phyloP scores from a whole-genome alignment of 202 grass and related monocot species.

The Bolboschoenoplectus hybrid region DNA sequence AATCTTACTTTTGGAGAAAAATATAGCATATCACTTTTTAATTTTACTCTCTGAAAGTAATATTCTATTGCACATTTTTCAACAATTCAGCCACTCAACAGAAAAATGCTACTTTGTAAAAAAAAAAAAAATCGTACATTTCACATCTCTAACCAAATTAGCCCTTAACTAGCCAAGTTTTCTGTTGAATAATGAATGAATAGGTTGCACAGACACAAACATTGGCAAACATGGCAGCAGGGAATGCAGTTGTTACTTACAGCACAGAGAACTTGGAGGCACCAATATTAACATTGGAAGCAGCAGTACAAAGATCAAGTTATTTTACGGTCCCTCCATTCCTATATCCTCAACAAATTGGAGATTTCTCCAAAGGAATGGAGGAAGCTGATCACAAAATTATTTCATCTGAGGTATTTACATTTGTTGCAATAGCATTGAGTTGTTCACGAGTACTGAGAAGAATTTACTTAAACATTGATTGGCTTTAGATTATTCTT shows the following conservation, averaged over 20 bases:
- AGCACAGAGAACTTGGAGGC: slow-evolving; percentile 71
- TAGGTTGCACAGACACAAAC: slow-evolving; percentile 82
- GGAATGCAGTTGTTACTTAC: slow-evolving; percentile 60
- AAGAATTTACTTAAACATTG: slow-evolving; percentile 8
- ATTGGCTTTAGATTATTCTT: slow-evolving; percentile 6
- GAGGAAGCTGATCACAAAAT: slow-evolving; percentile 87
- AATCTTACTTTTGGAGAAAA: slow-evolving; percentile 1
- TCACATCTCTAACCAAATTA: slow-evolving; percentile 42
- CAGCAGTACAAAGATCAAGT: slow-evolving; percentile 73
- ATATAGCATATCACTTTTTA: not conserved
- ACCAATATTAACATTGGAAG: slow-evolving; percentile 83
- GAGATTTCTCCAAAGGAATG: slow-evolving; percentile 88
- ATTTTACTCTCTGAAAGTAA: not conserved
- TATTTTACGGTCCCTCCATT: slow-evolving; percentile 70
- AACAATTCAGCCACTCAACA: slow-evolving; percentile 9
- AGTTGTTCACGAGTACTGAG: not conserved
- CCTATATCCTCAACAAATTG: slow-evolving; percentile 76
- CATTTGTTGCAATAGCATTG: not conserved
- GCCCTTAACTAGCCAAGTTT: slow-evolving; percentile 11
- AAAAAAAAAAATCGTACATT: not conserved
- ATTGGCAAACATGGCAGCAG: slow-evolving; percentile 75
- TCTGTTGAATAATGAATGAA: not conserved
- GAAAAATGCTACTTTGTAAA: slow-evolving; percentile 25
- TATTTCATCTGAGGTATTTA: slow-evolving; percentile 69
- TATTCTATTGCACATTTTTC: not conserved